Conservation (phyloP, 768 basidiomycete genomes). For the Gymnopilus junonius region DNA sequence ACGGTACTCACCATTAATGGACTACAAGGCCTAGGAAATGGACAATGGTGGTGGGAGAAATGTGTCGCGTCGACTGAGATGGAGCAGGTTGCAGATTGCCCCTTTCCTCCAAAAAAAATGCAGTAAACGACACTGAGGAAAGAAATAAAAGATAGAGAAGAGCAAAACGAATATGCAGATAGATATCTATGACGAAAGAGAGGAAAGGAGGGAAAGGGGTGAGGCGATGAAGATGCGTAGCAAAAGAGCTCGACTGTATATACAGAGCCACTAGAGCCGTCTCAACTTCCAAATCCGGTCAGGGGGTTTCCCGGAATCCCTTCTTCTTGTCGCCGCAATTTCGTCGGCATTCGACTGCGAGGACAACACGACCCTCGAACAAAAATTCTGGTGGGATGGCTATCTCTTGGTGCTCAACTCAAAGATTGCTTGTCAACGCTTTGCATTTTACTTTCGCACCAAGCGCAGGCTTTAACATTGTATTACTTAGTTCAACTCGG, state of each 20-base stretch:
- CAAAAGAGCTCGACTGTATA: conserved; percentile 22
- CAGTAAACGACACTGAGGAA: background rate
- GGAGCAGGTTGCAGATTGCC: conserved; percentile 6
- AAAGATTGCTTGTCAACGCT: background rate
- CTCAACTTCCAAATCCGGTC: conserved; percentile 31
- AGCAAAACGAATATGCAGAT: background rate
- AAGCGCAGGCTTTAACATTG: background rate
- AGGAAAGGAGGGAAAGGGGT: conserved; percentile 9
- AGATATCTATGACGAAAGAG: conserved; percentile 1
- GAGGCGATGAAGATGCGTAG: conserved; percentile 18
- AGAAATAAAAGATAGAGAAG: conserved; percentile 3
- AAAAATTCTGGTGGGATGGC: too few relatives aligned
- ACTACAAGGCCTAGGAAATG: conserved; percentile 11
- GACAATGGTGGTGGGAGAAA: conserved; percentile 6
- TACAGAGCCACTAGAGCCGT: conserved; percentile 20
- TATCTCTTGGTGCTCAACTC: too few relatives aligned
- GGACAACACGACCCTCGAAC: too few relatives aligned
- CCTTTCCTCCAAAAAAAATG: conserved; percentile 13
- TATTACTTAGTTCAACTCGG: background rate
- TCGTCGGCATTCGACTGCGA: too few relatives aligned
- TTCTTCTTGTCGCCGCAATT: too few relatives aligned
- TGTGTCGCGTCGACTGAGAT: conserved; percentile 29
- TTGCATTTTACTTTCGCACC: background rate
- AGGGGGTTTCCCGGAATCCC: conserved; percentile 8
- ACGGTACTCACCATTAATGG: conserved; percentile 29